These are phyloP conservation scores for Wickerhamiella shivajii DNA, from an alignment of 805 yeast genomes.

Conservation along the genomic window DNA sequence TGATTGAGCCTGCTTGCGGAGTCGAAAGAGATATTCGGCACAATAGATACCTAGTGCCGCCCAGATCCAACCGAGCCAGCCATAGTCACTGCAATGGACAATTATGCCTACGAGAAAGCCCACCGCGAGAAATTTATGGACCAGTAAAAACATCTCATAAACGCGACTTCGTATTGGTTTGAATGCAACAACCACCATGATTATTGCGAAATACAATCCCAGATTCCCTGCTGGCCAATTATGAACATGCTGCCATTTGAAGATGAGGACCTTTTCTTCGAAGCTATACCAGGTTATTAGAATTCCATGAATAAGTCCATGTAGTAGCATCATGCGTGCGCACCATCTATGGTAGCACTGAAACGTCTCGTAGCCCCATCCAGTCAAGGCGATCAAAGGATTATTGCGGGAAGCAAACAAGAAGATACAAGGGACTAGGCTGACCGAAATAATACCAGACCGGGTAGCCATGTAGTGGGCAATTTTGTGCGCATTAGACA, in stretches of 20 bases:
- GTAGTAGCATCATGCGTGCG: constrained; percentile 31
- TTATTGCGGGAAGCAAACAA: constrained; percentile 60
- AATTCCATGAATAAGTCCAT: constrained; percentile 34
- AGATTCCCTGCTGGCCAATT: constrained; percentile 30
- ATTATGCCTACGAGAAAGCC: constrained; percentile 24
- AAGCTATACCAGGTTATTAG: constrained; percentile 20
- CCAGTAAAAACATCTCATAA: constrained; percentile 44
- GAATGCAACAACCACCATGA: constrained; percentile 34
- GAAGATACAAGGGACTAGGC: constrained; percentile 37
- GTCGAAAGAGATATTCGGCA: constrained; percentile 44
- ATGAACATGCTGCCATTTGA: constrained; percentile 21
- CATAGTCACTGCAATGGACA: constrained; percentile 46
- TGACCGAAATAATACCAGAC: constrained; percentile 35
- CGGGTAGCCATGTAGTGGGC: constrained; percentile 27
- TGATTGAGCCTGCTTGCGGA: constrained; percentile 38
- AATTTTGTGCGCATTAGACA: constrained; percentile 28
- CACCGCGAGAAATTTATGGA: constrained; percentile 28
- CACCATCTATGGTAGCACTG: constrained; percentile 45
- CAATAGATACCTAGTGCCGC: constrained; percentile 52
- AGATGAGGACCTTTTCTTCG: constrained; percentile 15
- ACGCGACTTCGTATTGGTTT: constrained; percentile 34
- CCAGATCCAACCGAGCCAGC: constrained; percentile 41
- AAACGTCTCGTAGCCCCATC: constrained; percentile 49
- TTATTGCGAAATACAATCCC: constrained; percentile 30
- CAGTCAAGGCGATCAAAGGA: constrained; percentile 45